A percentile compares a stretch with the other conserved stretches of the same genome.
Conservation (phyloP, 1,139 yeast species). For the Lodderomyces oxycetoniae region DNA sequence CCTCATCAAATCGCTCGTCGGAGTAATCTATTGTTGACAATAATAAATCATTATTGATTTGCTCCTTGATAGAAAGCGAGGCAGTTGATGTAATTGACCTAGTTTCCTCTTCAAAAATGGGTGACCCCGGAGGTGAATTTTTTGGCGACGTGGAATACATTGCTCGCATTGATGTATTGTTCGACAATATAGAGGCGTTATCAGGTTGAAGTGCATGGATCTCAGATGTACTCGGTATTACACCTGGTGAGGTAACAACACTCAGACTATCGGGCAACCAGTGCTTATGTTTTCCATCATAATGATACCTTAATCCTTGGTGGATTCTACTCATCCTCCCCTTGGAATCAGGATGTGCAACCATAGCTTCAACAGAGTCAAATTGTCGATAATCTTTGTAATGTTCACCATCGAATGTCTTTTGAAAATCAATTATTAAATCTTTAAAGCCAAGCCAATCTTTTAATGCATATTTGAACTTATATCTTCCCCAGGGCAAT, state of each 20-base stretch:
- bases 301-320: constrained; percentile 77
- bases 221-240: constrained; percentile 27
- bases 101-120: constrained; percentile 3
- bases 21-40: constrained; percentile 23
- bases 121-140: constrained; percentile 24
- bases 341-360: constrained; percentile 63
- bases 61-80: not conserved
- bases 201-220: constrained; percentile 18
- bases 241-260: not conserved
- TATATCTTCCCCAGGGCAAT: constrained; percentile 66
- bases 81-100: constrained; percentile 8
- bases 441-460: constrained; percentile 79
- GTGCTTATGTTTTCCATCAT: constrained; percentile 75
- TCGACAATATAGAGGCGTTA: constrained; percentile 31
- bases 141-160: constrained; percentile 28
- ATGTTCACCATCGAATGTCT: constrained; percentile 67
- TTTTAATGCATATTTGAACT: constrained; percentile 56
- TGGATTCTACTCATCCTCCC: constrained; percentile 70
- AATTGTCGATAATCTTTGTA: constrained; percentile 76
- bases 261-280: constrained; percentile 58
- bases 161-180: constrained; percentile 33
- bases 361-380: constrained; percentile 69
- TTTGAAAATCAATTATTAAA: constrained; percentile 67
- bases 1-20: constrained; percentile 37
- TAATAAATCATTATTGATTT: constrained; percentile 22